Percentiles rank a stretch among this genome's conserved stretches.
phyloP scores from a whole-genome alignment of 306 rosid species.

The Gastrolobium villosum region DNA sequence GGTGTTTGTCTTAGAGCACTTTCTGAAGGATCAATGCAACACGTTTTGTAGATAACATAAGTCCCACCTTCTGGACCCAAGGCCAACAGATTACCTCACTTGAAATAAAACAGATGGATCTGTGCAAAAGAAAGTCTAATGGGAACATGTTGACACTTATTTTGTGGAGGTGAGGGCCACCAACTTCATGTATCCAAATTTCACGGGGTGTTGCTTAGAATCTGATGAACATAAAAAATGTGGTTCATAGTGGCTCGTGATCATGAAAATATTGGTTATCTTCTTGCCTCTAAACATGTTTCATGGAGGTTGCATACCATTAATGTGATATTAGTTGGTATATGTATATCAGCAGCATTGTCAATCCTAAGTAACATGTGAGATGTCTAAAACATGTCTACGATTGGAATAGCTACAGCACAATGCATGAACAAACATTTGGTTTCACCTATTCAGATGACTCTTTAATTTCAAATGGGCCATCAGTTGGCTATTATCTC shows the following conservation, averaged over 20 bases:
- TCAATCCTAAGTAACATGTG: conserved; percentile 10
- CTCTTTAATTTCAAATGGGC: conserved; percentile 26
- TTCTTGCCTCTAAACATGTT: conserved; percentile 2
- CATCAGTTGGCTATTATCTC: conserved; percentile 16
- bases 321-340: conserved; percentile 2
- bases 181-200: not conserved
- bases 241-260: conserved; percentile 23
- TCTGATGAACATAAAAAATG: conserved; percentile 3
- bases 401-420: conserved; percentile 9
- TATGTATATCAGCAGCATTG: conserved; percentile 1
- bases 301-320: not conserved
- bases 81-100: conserved; percentile 22
- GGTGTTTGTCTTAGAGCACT: conserved; percentile 51
- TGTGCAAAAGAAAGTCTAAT: not conserved
- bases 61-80: conserved; percentile 21
- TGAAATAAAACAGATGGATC: not conserved
- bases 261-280: conserved; percentile 22
- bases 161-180: not conserved
- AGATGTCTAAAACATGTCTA: conserved; percentile 45
- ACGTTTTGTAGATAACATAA: not conserved
- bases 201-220: conserved; percentile 9
- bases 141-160: conserved; percentile 18
- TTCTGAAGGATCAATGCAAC: not conserved
- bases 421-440: conserved; percentile 16
- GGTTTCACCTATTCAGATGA: not conserved